Evolutionary conservation across 768 basidiomycete genomes (phyloP).

Genomic region (Hortiboletus flavorubellus): DNA sequence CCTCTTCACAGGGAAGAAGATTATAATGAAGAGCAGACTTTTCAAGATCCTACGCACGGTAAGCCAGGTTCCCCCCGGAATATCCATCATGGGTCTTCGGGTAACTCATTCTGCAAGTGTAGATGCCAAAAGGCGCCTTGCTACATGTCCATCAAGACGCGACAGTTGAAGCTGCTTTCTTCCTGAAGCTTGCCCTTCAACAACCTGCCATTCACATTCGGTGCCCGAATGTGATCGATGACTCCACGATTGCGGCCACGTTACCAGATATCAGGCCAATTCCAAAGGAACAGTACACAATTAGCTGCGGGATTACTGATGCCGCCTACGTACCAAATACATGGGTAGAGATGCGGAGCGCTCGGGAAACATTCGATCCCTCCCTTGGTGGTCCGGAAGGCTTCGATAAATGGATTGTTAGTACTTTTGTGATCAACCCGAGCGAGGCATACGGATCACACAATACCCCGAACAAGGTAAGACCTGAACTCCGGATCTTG

Average conservation of each 20-base stretch:
- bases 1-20: constrained; percentile 23
- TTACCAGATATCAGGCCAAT: constrained; percentile 38
- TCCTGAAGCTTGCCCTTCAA: constrained; percentile 37
- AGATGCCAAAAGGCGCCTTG: constrained; percentile 48
- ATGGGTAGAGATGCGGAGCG: constrained; percentile 37
- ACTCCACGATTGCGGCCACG: constrained; percentile 21
- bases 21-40: constrained; percentile 38
- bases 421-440: constrained; percentile 39
- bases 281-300: constrained; percentile 22
- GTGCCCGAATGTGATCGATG: constrained; percentile 18
- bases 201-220: constrained; percentile 41
- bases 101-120: not conserved
- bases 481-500: too few species aligned
- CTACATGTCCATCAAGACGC: constrained; percentile 45
- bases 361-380: constrained; percentile 33
- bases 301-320: constrained; percentile 26
- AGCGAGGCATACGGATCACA: constrained; percentile 43
- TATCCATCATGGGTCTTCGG: too few species aligned
- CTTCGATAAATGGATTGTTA: constrained; percentile 42
- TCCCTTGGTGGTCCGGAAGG: constrained; percentile 37
- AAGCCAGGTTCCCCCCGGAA: too few species aligned
- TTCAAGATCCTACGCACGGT: constrained; percentile 40
- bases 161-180: constrained; percentile 34
- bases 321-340: constrained; percentile 25
- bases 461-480: constrained; percentile 22